Percentiles rank a stretch among this genome's conserved stretches.
Conservation (phyloP, 202 grass and related monocot species). For the Hordeum pubiflorum region DNA sequence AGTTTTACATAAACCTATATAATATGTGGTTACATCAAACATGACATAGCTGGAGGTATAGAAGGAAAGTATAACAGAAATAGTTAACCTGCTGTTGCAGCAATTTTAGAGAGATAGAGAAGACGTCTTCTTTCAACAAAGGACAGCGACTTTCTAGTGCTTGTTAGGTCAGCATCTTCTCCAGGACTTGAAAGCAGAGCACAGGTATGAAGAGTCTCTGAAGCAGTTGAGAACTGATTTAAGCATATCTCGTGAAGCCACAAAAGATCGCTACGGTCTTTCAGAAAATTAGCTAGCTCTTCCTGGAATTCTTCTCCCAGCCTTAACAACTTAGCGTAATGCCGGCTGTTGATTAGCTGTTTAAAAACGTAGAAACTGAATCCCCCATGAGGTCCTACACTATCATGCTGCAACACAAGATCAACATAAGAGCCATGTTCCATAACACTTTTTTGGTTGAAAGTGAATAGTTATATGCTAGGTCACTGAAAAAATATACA, state of each 20-base stretch:
- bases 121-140: slow-evolving; percentile 72
- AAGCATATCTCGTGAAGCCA: slow-evolving; percentile 93
- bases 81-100: slow-evolving; percentile 73
- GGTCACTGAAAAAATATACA: neutral
- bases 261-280: slow-evolving; percentile 66
- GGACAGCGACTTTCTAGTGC: slow-evolving; percentile 33
- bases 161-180: slow-evolving; percentile 39
- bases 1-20: slow-evolving; percentile 19
- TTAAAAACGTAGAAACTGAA: slow-evolving; percentile 92
- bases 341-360: slow-evolving; percentile 48
- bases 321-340: slow-evolving; percentile 73
- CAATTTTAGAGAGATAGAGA: slow-evolving; percentile 96
- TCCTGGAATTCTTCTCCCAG: slow-evolving; percentile 98
- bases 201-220: slow-evolving; percentile 66
- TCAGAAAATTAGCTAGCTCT: slow-evolving; percentile 75
- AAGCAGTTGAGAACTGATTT: slow-evolving; percentile 75
- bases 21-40: slow-evolving; percentile 6
- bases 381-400: slow-evolving; percentile 74
- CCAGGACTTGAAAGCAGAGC: slow-evolving; percentile 37
- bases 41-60: neutral
- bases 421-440: slow-evolving; percentile 27
- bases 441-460: slow-evolving; percentile 6
- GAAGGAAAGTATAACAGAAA: slow-evolving; percentile 18
- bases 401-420: slow-evolving; percentile 74
- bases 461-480: slow-evolving; percentile 16